Conservation (phyloP, 345 rosid species). For the Eucalyptus cloeziana region DNA sequence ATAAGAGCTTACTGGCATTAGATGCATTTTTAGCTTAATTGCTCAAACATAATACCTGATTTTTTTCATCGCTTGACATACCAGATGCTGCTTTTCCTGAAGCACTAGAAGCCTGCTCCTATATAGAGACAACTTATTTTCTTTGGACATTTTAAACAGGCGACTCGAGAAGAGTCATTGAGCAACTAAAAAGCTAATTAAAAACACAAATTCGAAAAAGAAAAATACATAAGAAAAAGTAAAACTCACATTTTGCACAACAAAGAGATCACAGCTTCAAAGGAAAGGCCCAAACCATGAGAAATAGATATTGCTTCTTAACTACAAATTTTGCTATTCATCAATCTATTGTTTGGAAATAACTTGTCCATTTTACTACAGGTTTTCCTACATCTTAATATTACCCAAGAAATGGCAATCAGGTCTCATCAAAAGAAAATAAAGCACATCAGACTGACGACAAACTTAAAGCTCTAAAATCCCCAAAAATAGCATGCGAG, state of each 20-base stretch:
- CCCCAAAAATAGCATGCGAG: not conserved
- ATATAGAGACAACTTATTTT: not conserved
- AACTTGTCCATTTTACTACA: not conserved
- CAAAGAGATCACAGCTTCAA: not conserved
- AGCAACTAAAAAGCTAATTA: not conserved
- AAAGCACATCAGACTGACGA: not conserved
- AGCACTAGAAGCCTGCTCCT: slow-evolving; percentile 97
- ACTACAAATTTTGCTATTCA: not conserved
- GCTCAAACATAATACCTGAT: slow-evolving; percentile 47
- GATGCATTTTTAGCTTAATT: not conserved
- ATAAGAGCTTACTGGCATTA: not conserved
- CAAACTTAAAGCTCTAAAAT: not conserved
- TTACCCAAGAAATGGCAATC: not conserved
- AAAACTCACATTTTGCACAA: not conserved
- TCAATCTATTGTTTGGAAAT: not conserved
- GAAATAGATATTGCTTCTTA: not conserved
- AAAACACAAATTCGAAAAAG: not conserved
- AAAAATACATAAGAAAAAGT: not conserved
- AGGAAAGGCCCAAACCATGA: not conserved
- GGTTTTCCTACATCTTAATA: not conserved
- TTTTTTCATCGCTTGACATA: slow-evolving; percentile 94
- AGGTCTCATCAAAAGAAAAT: not conserved
- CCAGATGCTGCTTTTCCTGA: slow-evolving; percentile 90
- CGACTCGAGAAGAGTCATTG: not conserved
- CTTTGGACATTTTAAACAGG: not conserved